These are phyloP conservation scores for Warburgia ugandensis DNA, from an alignment of 164 flowering plant species.

Conservation along the genomic window DNA sequence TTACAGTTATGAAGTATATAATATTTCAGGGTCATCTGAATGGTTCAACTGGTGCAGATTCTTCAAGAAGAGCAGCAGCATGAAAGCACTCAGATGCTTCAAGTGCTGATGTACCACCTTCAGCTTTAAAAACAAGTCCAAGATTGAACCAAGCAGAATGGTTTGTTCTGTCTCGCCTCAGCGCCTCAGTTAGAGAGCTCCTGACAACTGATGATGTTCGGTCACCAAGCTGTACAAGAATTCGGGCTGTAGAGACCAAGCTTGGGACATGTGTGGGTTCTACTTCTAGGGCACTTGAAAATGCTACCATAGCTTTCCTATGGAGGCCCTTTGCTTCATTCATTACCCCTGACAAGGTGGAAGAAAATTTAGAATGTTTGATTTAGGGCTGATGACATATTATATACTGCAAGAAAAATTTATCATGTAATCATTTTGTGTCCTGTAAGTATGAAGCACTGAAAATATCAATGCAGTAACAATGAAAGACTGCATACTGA, in stretches of 20 bases:
- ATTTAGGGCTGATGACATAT: too few species aligned
- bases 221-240: conserved; percentile 40
- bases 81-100: conserved; percentile 82
- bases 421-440: background rate
- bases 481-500: too few species aligned
- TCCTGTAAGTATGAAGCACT: too few species aligned
- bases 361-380: too few species aligned
- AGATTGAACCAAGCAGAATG: conserved; percentile 78
- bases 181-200: conserved; percentile 65
- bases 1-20: too few species aligned
- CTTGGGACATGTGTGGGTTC: conserved; percentile 76
- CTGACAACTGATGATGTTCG: conserved; percentile 43
- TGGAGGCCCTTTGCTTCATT: conserved; percentile 56
- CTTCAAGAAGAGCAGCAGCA: conserved; percentile 76
- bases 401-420: background rate
- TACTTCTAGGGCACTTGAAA: conserved; percentile 55
- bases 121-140: conserved; percentile 56
- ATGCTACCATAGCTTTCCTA: conserved; percentile 59
- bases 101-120: conserved; percentile 30
- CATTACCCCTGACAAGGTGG: conserved; percentile 50
- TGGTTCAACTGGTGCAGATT: conserved; percentile 79
- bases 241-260: conserved; percentile 55
- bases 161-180: conserved; percentile 68
- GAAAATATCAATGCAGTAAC: too few species aligned
- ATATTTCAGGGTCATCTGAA: conserved; percentile 79